phyloP scores from a whole-genome alignment of 306 rosid species.

The Malus orientalis region DNA sequence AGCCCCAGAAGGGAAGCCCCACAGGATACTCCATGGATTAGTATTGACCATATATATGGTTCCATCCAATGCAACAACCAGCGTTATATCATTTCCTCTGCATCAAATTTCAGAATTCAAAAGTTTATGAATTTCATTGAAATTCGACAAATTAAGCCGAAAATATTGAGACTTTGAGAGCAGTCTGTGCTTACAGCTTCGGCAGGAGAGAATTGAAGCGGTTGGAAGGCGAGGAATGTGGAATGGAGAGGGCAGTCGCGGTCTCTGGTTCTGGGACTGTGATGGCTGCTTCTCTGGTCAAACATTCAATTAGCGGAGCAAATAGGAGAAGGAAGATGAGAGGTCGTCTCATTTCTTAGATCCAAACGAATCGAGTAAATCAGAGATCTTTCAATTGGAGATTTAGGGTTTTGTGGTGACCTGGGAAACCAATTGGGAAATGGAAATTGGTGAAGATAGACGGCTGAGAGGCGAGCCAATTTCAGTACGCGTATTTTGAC shows the following conservation, averaged over 20 bases:
- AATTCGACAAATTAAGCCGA: background rate
- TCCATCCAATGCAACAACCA: slow-evolving; percentile 17
- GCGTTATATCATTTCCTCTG: slow-evolving; percentile 12
- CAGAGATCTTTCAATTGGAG: background rate
- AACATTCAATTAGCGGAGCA: background rate
- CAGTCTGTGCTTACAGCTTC: slow-evolving; percentile 2
- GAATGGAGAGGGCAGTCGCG: slow-evolving; percentile 5
- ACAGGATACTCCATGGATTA: background rate
- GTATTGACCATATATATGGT: background rate
- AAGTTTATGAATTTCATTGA: background rate
- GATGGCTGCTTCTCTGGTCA: background rate
- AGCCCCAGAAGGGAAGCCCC: slow-evolving; percentile 15
- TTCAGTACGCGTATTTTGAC: too few species aligned
- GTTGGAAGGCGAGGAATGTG: background rate
- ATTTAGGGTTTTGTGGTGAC: background rate
- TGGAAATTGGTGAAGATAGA: too few species aligned
- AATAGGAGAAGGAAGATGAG: slow-evolving; percentile 11
- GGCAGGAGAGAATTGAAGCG: slow-evolving; percentile 15
- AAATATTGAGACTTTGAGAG: background rate
- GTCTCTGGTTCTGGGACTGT: background rate
- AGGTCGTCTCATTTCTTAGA: slow-evolving; percentile 13
- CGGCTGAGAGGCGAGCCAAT: too few species aligned
- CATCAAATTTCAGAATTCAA: background rate
- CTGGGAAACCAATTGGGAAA: too few species aligned
- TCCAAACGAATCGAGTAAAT: background rate